Evolutionary conservation across 2,329 filamentous ascomycete species (phyloP).

Genomic region (Botrytis byssoidea): DNA sequence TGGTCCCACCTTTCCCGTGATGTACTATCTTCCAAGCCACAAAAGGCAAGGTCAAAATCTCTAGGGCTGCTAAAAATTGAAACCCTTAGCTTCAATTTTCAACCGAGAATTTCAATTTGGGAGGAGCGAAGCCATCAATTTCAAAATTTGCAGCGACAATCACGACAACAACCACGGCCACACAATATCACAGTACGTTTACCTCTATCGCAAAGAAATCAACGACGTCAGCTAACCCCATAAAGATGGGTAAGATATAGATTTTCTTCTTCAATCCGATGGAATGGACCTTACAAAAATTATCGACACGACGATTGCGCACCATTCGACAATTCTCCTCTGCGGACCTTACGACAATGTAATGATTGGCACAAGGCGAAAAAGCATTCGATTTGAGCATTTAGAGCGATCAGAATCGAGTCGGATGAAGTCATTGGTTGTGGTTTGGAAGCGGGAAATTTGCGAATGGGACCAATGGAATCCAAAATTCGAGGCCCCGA

Average conservation of each 20-base stretch:
- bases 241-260: conserved; percentile 61
- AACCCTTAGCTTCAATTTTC: conserved; percentile 23
- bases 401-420: neutral
- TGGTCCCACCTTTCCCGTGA: conserved; percentile 3
- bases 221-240: conserved; percentile 37
- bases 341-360: neutral
- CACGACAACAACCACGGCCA: conserved; percentile 48
- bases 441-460: neutral
- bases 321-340: neutral
- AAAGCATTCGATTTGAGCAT: neutral
- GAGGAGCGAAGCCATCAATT: conserved; percentile 19
- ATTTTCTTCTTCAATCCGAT: conserved; percentile 26
- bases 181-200: conserved; percentile 48
- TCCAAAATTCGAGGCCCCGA: neutral
- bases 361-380: neutral
- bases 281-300: neutral
- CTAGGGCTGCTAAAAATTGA: conserved; percentile 20
- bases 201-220: conserved; percentile 26
- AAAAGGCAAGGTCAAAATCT: conserved; percentile 13
- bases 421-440: neutral
- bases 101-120: conserved; percentile 21
- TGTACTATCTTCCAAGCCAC: neutral
- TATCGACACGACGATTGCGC: conserved; percentile 6
- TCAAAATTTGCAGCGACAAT: conserved; percentile 32
- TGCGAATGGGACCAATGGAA: neutral